Evolutionary conservation across 148 eudicot genomes (phyloP), one percentile per base, ranked within the genome.

Genomic region (Spergularia bocconei): DNA sequence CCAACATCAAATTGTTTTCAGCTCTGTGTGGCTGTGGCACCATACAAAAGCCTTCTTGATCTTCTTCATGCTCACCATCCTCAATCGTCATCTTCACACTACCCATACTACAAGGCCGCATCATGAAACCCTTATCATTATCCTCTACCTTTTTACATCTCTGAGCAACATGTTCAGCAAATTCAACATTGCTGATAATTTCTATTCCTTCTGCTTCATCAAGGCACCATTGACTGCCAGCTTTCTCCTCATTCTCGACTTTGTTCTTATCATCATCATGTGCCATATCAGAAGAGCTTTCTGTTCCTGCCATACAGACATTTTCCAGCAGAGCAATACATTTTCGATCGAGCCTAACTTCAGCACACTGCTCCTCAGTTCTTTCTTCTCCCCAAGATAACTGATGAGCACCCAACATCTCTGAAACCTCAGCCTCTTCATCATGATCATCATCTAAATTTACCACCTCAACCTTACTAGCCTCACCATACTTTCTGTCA

Each of bases 81-180:
- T 83, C 86, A 48, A 52, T 53, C 36, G 53, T 57, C 59, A 72
- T 76, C 77, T 52, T 82, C 65, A 12, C 69, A 51, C 74, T 75
- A 57, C 59, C 78, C 48, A 63, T 68, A 72, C 58, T 81, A 78
- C 98, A 93, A 61, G 69, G 89, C 79, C 79, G 90, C 83, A 93
- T 54, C 48, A 82, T 70, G 75, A 71, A 54, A 23, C 80, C 80
- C 75, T 83, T 87, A 70, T 83, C 86, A 70, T 73, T 75, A 69
- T 85, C 89, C 84, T 77, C 17, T 81, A 67, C 41, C 79, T 41
- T 51, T 61, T 21, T 39, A 71, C 64, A 79, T 88, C 64, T 80
- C 89, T 29, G 36, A 63, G 69, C 81, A 16, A 83, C 67, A 50
- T 33, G 69, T 58, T 71, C 62, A 4, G 15, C 57, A 69, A 29